Evolutionary conservation across 306 rosid species (phyloP), one percentile per base, ranked within the genome.

Genomic region (Quillaja saponaria): DNA sequence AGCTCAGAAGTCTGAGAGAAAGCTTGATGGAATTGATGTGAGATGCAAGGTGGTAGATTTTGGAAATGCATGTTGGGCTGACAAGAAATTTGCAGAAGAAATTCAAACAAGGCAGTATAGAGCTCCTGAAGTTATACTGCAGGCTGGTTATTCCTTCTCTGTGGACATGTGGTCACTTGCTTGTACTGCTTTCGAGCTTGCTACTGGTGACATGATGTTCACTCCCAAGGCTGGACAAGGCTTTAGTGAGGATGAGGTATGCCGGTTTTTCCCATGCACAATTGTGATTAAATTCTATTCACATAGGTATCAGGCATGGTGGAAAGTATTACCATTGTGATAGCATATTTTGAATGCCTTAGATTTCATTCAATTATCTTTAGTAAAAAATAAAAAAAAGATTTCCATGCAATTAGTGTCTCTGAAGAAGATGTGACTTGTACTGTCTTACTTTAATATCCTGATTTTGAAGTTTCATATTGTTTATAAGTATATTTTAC

Each of bases 101-200:
- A 91, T 91, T 67, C 97, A 91, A 64, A 91, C 97, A 3, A 88
- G 97, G 77, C 95, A 91, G 78, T 91, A 91, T 65, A 84, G 97
- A 81, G 95, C 97, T 61, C 97, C 97, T 54, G 97, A 91, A 79
- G 97, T 91, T 46, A 34, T 91, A 67, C 71, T 91, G 73, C 84
- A 73, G 67, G 71, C 96, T 37, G 92, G 97, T 4, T 88, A 91
- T 72, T 78, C 97, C 68, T 85, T 63, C 84, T 47, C 97, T 7
- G 85, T 84, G 17, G 97, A 91, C 75, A 85, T 91, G 90, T 91
- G 97, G 97, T 91, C 97, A 52, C 82, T 91, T 49, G 97, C 88
- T 64, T 88, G 97, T 85, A 84, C 78, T 33, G 95, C 90, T 45
- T 91, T 91, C 61, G 97, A 91, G 66, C 97, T 91, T 68, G 96